phyloP scores from a whole-genome alignment of 2,329 filamentous ascomycete species.

The Fusarium veterinarium region DNA sequence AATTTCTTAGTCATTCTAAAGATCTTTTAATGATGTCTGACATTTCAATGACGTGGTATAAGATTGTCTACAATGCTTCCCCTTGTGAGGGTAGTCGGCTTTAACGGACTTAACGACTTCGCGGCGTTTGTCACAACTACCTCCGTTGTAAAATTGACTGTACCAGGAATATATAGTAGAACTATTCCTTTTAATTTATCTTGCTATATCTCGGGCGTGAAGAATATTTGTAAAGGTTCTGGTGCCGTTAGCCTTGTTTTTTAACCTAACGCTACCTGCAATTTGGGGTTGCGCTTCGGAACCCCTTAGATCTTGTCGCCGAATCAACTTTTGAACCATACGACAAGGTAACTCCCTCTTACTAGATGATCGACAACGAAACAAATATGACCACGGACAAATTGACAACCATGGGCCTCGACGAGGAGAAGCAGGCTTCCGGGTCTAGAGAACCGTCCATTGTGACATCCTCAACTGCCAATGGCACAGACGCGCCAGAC shows the following conservation, averaged over 20 bases:
- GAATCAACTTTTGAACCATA: fast-evolving
- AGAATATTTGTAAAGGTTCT: background rate
- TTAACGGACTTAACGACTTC: background rate
- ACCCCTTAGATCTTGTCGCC: fast-evolving
- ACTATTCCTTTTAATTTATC: no score
- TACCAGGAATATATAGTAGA: no score
- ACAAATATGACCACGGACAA: fast-evolving
- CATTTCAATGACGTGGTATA: background rate
- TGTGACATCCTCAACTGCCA: background rate
- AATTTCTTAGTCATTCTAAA: fast-evolving
- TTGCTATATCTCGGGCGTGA: fast-evolving
- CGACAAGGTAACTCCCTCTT: fast-evolving
- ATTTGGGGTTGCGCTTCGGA: background rate
- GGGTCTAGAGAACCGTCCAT: background rate
- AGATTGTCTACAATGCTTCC: background rate
- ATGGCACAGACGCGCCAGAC: background rate
- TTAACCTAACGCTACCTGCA: fast-evolving
- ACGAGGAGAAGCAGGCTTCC: background rate
- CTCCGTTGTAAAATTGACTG: background rate
- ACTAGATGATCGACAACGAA: fast-evolving
- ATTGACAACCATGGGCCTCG: fast-evolving
- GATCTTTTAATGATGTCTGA: fast-evolving
- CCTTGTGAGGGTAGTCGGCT: background rate
- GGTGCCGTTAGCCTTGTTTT: background rate
- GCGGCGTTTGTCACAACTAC: background rate